Conservation (phyloP, 1,284 basidiomycete genomes). For the Sanghuangporus sanghuang region DNA sequence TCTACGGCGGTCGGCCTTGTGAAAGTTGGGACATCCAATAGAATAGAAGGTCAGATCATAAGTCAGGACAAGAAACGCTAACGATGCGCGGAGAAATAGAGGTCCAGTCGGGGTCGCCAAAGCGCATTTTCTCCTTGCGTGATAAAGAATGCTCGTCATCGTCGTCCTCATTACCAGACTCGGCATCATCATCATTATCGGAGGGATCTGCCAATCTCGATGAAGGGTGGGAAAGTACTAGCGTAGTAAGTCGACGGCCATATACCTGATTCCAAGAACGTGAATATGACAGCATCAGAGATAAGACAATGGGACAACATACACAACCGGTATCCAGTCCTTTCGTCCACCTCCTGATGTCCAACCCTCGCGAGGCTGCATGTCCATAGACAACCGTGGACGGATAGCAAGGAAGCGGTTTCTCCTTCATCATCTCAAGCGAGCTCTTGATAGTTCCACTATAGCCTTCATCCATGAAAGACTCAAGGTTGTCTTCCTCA, state of each 20-base stretch:
- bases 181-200: background rate
- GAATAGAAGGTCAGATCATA: background rate
- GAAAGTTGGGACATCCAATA: background rate
- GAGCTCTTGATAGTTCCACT: background rate
- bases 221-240: constrained; percentile 38
- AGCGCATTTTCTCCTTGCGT: background rate
- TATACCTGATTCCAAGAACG: constrained; percentile 35
- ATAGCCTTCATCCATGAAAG: constrained; percentile 30
- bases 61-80: constrained; percentile 10
- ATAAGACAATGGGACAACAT: constrained; percentile 24
- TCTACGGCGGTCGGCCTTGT: background rate
- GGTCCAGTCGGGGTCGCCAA: background rate
- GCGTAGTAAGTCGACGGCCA: constrained; percentile 46
- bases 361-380: constrained; percentile 68
- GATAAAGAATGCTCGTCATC: background rate
- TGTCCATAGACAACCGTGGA: constrained; percentile 83
- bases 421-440: constrained; percentile 3
- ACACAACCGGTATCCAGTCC: constrained; percentile 84
- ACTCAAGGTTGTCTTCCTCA: constrained; percentile 24
- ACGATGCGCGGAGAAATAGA: constrained; percentile 5
- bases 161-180: background rate
- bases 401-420: constrained; percentile 58
- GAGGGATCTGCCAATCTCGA: background rate
- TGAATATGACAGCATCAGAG: background rate
- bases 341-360: constrained; percentile 73